Evolutionary conservation across 2,329 filamentous ascomycete species (phyloP).

Genomic region (Verticillium albo-atrum): DNA sequence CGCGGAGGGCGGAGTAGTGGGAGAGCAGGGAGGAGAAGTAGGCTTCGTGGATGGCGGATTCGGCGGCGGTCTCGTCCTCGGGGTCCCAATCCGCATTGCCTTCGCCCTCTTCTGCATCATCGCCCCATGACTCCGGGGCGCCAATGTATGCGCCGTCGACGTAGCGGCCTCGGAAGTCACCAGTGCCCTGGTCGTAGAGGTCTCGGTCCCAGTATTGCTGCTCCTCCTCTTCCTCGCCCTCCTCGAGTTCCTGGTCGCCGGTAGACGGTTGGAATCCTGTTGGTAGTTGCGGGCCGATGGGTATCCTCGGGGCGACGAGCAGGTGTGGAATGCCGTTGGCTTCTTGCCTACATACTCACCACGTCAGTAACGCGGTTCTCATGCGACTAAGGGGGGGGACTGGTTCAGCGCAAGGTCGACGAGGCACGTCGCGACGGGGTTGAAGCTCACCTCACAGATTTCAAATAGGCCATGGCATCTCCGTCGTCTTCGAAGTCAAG

Average conservation of each 20-base stretch:
- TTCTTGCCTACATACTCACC: constrained; percentile 62
- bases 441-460: constrained; percentile 61
- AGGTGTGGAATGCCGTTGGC: constrained; percentile 70
- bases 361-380: constrained; percentile 38
- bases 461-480: constrained; percentile 67
- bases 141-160: constrained; percentile 76
- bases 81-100: constrained; percentile 15
- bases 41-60: constrained; percentile 50
- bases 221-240: constrained; percentile 21
- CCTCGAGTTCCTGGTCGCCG: constrained; percentile 14
- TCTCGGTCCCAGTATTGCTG: constrained; percentile 30
- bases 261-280: constrained; percentile 25
- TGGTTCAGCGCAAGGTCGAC: constrained; percentile 1
- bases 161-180: constrained; percentile 62
- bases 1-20: constrained; percentile 63
- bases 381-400: constrained; percentile 6
- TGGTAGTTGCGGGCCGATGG: constrained; percentile 47
- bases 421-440: not conserved
- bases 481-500: constrained; percentile 63
- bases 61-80: constrained; percentile 22
- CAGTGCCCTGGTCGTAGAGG: constrained; percentile 43
- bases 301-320: constrained; percentile 57
- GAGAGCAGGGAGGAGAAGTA: constrained; percentile 65
- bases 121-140: constrained; percentile 34
- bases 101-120: constrained; percentile 18